Evolutionary conservation across 306 rosid species (phyloP), one percentile per base, ranked within the genome.

Genomic region (Oemleria cerasiformis): DNA sequence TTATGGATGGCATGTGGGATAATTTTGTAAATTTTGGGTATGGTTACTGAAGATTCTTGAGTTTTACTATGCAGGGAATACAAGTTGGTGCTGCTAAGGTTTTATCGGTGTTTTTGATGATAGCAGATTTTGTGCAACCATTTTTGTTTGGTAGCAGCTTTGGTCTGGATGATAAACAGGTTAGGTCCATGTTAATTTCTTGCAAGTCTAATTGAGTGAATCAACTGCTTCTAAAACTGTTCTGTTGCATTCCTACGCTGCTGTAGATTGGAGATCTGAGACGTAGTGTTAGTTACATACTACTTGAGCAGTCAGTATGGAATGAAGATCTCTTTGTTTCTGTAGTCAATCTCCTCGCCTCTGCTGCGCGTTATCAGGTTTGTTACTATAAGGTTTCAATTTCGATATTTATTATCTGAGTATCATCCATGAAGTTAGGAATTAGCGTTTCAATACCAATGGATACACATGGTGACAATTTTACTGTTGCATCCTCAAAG

Each of bases 311-410:
- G 65, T 78, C 90, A 10, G 80, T 20, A 45, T 75, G 78, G 62
- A 83, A 91, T 81, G 94, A 94, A 86, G 91, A 88, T 76, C 92
- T 94, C 68, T 86, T 93, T 78, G 86, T 84, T 75, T 90, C 98
- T 59, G 73, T 78, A 20, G 80, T 93, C 54, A 87, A 87, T 77
- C 66, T 93, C 71, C 84, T 91, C 49, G 85, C 89, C 49, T 86
- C 97, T 75, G 94, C 97, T 42, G 97, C 96, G 20, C 78, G 72
- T 73, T 76, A 81, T 84, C 97, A 94, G 97, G 98, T 93, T 68
- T 72, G 84, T 40, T 71, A 65, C 70, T 30, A 9, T 17, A 51
- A 56, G 50, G 58, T 21, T 68, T 73, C 43, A 23, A 41, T 25
- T 68, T 71, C 61, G 54, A 58, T 25, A 61, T 30, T 23, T 68